phyloP scores from a whole-genome alignment of 2,329 filamentous ascomycete genomes.

The Ophiostoma perfectum region DNA sequence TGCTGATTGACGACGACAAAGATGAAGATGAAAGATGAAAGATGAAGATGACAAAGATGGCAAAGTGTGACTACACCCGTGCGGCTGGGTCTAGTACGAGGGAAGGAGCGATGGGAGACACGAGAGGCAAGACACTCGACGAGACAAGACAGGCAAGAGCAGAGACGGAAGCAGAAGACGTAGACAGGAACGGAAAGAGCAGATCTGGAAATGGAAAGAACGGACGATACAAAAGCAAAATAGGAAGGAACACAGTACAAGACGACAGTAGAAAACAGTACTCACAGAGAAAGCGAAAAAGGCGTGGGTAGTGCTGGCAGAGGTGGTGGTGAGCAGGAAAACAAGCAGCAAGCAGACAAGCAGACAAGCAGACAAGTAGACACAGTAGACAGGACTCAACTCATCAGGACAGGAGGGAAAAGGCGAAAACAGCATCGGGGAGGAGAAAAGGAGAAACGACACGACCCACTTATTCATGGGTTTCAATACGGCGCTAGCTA shows the following conservation, averaged over 20 bases:
- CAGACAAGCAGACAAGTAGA: background rate
- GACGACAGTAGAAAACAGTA: background rate
- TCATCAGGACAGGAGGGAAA: background rate
- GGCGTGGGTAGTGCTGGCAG: background rate
- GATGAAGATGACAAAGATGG: background rate
- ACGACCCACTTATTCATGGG: conserved; percentile 6
- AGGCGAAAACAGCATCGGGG: background rate
- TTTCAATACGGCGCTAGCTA: conserved; percentile 23
- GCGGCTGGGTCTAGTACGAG: background rate
- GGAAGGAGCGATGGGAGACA: conserved; percentile 2
- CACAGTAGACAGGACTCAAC: background rate
- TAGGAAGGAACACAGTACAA: background rate
- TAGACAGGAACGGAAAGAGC: background rate
- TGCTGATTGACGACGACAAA: background rate
- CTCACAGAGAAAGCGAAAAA: conserved; percentile 8
- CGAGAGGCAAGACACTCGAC: conserved; percentile 1
- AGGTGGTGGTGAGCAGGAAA: conserved; percentile 7
- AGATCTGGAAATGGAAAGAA: background rate
- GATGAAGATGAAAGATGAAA: background rate
- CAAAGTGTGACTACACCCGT: conserved; percentile 2
- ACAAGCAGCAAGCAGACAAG: too few species aligned
- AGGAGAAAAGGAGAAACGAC: conserved; percentile 6
- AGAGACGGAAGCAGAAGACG: background rate
- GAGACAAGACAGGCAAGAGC: background rate
- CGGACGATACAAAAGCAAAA: background rate